phyloP scores from a whole-genome alignment of 306 rosid genomes.

The Chamaecrista fasciculata region DNA sequence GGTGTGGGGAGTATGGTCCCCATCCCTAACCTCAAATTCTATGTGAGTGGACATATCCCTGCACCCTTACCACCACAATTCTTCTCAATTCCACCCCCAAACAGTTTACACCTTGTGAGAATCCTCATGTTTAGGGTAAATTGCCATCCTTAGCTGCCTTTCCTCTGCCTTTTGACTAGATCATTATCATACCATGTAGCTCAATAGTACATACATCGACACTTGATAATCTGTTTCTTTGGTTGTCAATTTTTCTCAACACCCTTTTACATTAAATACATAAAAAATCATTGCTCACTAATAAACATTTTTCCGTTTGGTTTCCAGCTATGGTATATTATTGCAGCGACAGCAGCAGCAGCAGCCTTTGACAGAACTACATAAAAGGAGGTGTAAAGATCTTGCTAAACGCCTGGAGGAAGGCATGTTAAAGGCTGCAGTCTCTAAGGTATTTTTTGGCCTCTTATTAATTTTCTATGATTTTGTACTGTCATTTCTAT shows the following conservation, averaged over 20 bases:
- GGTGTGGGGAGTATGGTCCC: not conserved
- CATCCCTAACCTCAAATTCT: not conserved
- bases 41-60: not conserved
- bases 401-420: conserved; percentile 83
- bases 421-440: conserved; percentile 61
- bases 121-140: not conserved
- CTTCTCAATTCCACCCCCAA: not conserved
- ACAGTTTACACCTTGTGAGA: no score
- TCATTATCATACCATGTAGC: not conserved
- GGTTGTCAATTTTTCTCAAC: not conserved
- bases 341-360: conserved; percentile 45
- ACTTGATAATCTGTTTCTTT: not conserved
- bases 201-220: not conserved
- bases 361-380: conserved; percentile 39
- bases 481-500: no score
- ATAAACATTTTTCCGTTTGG: conserved; percentile 14
- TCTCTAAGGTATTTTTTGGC: conserved; percentile 49
- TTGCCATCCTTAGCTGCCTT: not conserved
- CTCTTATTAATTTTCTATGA: conserved; percentile 9
- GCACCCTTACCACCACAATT: not conserved
- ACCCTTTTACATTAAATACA: not conserved
- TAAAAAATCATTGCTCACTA: not conserved
- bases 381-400: conserved; percentile 48
- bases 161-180: not conserved
- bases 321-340: conserved; percentile 55